Percentiles rank a stretch among this genome's conserved stretches.
Evolutionary conservation across 306 rosid genomes (phyloP).

Genomic region (Heteromeles arbutifolia): DNA sequence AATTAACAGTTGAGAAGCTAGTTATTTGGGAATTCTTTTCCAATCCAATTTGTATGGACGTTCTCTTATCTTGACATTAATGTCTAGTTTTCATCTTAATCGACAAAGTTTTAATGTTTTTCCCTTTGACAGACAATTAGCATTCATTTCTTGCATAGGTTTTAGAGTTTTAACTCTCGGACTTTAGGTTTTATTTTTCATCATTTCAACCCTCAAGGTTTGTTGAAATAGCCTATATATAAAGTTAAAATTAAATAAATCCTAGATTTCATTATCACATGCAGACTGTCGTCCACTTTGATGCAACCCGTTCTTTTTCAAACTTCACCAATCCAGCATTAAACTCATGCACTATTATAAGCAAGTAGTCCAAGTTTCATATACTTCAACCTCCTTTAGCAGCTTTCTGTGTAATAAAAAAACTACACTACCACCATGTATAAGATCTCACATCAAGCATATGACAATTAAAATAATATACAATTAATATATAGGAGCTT

Average conservation of each 20-base stretch:
- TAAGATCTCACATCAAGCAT: no score
- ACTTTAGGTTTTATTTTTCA: neutral
- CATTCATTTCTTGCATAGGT: neutral
- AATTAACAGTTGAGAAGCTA: neutral
- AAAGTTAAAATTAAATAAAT: no score
- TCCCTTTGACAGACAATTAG: neutral
- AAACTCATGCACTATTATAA: neutral
- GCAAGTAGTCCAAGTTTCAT: neutral
- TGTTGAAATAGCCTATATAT: no score
- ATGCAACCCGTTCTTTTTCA: neutral
- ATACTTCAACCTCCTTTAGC: conserved; percentile 5
- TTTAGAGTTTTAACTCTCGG: no score
- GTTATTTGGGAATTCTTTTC: neutral
- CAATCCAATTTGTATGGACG: neutral
- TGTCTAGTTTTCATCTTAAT: neutral
- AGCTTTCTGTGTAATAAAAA: conserved; percentile 4
- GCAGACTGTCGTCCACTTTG: neutral
- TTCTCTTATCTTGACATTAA: neutral
- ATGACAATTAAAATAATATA: no score
- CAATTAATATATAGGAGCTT: no score
- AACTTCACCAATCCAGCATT: neutral
- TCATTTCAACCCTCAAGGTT: neutral
- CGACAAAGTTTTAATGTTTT: neutral
- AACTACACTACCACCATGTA: neutral
- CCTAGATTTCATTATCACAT: neutral